These are phyloP conservation scores for Delonix regia DNA, from an alignment of 306 rosid genomes.

Conservation along the genomic window DNA sequence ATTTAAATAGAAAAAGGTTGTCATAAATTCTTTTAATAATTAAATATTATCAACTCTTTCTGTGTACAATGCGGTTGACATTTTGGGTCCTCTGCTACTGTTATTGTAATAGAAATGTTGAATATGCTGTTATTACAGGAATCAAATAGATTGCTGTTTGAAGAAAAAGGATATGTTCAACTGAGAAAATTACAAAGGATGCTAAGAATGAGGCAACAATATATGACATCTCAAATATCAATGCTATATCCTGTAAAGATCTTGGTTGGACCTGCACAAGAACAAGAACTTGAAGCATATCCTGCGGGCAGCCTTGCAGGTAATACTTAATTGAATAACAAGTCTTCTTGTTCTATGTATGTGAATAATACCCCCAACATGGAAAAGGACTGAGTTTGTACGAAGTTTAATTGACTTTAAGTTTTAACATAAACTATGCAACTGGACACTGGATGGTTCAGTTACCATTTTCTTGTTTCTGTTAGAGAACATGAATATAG, in stretches of 20 bases:
- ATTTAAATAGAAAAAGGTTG: neutral
- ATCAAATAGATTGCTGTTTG: slow-evolving; percentile 54
- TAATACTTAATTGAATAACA: slow-evolving; percentile 38
- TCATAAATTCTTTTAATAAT: neutral
- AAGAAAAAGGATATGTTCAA: slow-evolving; percentile 70
- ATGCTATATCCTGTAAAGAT: slow-evolving; percentile 86
- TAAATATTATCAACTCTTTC: neutral
- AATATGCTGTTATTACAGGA: slow-evolving; percentile 57
- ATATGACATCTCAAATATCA: slow-evolving; percentile 83
- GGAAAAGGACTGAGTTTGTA: slow-evolving; percentile 24
- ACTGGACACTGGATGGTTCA: slow-evolving; percentile 29
- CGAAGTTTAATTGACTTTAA: slow-evolving; percentile 24
- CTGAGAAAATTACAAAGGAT: slow-evolving; percentile 64
- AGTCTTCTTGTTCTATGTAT: neutral
- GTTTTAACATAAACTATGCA: slow-evolving; percentile 25
- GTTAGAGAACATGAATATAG: neutral
- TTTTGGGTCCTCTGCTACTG: slow-evolving; percentile 15
- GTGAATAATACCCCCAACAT: neutral
- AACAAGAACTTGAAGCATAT: slow-evolving; percentile 95
- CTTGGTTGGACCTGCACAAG: slow-evolving; percentile 73
- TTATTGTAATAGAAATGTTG: slow-evolving; percentile 35
- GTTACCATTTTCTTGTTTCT: slow-evolving; percentile 13
- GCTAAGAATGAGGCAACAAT: slow-evolving; percentile 78
- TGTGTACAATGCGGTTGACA: neutral
- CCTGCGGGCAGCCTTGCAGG: slow-evolving; percentile 72